Percentiles rank a stretch among this genome's conserved stretches.
Evolutionary conservation across 2,329 filamentous ascomycete genomes (phyloP).

Genomic region (Colletotrichum shisoi): DNA sequence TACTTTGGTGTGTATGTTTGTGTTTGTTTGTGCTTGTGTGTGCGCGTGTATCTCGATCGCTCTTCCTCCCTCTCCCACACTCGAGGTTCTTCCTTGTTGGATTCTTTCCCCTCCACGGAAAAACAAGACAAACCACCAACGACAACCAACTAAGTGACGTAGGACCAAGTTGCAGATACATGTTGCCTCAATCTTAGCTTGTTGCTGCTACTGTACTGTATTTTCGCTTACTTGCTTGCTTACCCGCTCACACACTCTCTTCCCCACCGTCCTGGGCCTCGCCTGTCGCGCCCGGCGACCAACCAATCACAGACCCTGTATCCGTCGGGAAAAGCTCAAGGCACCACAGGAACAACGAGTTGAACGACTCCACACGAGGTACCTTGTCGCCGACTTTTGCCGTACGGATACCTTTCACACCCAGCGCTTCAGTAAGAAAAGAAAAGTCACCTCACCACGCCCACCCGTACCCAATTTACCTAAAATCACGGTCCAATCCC

Average conservation of each 20-base stretch:
- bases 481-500: conserved; percentile 38
- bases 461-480: conserved; percentile 36
- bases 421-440: background rate
- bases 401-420: background rate
- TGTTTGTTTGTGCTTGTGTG: background rate
- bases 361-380: background rate
- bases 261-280: background rate
- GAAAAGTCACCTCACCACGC: conserved; percentile 17
- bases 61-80: background rate
- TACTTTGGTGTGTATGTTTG: background rate
- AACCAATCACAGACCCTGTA: conserved; percentile 27
- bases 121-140: conserved; percentile 4
- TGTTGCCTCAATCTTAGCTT: background rate
- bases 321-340: conserved; percentile 18
- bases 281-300: background rate
- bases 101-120: background rate
- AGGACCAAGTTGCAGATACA: conserved; percentile 5
- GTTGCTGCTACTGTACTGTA: background rate
- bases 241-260: background rate
- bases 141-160: conserved; percentile 18
- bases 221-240: background rate
- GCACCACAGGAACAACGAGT: conserved; percentile 8
- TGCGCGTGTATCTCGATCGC: conserved; percentile 5
- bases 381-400: background rate
- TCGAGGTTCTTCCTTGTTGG: background rate